Evolutionary conservation across 129 eudicot species (phyloP).

Genomic region (Flaveria brownii): DNA sequence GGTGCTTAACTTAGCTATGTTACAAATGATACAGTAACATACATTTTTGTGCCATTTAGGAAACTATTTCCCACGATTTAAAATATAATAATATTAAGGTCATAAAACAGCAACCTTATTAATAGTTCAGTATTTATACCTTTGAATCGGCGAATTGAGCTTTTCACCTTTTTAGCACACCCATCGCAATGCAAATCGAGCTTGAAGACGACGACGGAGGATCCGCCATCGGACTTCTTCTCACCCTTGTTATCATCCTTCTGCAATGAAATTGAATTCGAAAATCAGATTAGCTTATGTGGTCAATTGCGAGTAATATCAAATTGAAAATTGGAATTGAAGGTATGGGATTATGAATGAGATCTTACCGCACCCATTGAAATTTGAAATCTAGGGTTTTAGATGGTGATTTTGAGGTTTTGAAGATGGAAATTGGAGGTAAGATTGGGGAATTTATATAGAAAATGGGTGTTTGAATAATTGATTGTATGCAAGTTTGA

Average conservation of each 20-base stretch:
- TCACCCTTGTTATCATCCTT: slow-evolving; percentile 45
- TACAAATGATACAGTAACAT: too few species aligned
- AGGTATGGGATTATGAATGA: background rate
- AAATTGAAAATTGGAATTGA: background rate
- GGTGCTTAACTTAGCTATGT: too few species aligned
- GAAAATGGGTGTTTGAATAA: background rate
- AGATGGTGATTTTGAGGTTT: background rate
- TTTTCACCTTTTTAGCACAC: slow-evolving; percentile 71
- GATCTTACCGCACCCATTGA: slow-evolving; percentile 56
- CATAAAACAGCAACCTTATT: background rate
- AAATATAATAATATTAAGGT: too few species aligned
- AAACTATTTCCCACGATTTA: too few species aligned
- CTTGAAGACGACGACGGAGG: slow-evolving; percentile 50
- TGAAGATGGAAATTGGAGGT: slow-evolving; percentile 24
- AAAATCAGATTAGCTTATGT: background rate
- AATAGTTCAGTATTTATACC: slow-evolving; percentile 35
- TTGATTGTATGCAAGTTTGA: slow-evolving; percentile 3
- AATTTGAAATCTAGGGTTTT: background rate
- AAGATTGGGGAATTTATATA: slow-evolving; percentile 34
- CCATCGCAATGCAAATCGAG: slow-evolving; percentile 92
- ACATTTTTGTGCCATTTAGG: too few species aligned
- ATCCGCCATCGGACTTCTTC: slow-evolving; percentile 37
- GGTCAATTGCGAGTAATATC: background rate
- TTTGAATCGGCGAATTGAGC: slow-evolving; percentile 49
- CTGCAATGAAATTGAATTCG: slow-evolving; percentile 10